Percentiles rank a stretch among this genome's conserved stretches.
phyloP scores from a whole-genome alignment of 2,329 filamentous ascomycete genomes.

The Raffaelea ambrosiae region DNA sequence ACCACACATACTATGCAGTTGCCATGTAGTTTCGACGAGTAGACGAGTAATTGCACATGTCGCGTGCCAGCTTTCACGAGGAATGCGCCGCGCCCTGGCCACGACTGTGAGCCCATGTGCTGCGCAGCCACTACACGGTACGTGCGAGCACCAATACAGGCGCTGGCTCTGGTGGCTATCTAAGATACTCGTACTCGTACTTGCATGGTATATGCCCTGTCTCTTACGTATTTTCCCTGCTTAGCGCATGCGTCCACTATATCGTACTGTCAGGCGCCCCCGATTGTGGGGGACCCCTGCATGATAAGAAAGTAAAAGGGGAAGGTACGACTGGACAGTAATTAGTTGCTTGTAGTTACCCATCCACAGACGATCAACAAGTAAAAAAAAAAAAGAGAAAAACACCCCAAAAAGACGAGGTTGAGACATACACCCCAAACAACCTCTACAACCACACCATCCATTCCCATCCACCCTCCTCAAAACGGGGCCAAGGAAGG shows the following conservation, averaged over 20 bases:
- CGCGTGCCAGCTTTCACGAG: no score
- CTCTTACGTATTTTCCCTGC: neutral
- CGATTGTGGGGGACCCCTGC: neutral
- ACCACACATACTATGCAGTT: no score
- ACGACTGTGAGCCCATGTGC: no score
- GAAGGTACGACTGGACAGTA: no score
- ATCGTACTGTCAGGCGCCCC: neutral
- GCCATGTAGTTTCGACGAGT: no score
- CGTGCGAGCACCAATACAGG: no score
- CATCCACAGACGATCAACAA: neutral
- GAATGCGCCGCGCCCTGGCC: no score
- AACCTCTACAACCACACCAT: neutral
- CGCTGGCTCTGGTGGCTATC: no score
- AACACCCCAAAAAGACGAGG: neutral
- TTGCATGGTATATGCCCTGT: neutral
- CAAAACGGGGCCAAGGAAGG: neutral
- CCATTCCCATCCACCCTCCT: neutral
- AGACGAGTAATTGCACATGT: no score
- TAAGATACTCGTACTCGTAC: neutral
- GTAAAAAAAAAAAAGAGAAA: neutral
- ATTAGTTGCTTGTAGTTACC: no score
- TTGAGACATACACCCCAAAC: no score
- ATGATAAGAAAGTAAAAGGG: neutral
- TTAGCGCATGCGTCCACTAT: conserved; percentile 1
- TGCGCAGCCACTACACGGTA: no score